Evolutionary conservation across 2,329 filamentous ascomycete genomes (phyloP), one percentile per base, ranked within the genome.

Genomic region (Hypoxylon sp.): DNA sequence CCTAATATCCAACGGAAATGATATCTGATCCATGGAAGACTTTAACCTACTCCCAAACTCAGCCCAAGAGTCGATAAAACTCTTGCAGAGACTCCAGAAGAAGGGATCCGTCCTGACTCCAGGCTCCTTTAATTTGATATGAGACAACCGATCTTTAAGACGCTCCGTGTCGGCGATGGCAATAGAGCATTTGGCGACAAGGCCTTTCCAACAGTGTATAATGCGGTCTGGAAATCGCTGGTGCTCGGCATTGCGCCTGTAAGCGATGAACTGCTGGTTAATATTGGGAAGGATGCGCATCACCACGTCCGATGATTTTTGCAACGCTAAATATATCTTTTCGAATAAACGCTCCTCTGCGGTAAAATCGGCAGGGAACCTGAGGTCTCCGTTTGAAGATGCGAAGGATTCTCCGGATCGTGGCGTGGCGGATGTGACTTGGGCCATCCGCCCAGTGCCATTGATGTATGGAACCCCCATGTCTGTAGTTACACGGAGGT

Each of bases 291-390:
- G 82, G 1, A 89, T 90, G 45, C 88, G 87, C 71, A 92, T 85
- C 28, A 93, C 90, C 52, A 93, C 83, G 52, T 94, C 91, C 19
- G 91, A 90, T 0, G 93, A 92, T 59, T 86, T 87, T 49, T 90
- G 89, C 23, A 97, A 83, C 49, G 91, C 91, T 34, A 93, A 77
- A 80, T 93, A 97, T 21, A 98, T 93, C 67, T 85, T 88, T 69
- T 97, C 94, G 72, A 97, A 97, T 28, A 90, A 86, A 14, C 87
- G 86, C 73, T 97, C 93, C 69, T 97, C 93, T 70, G 93, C 91
- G 2, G 86, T 87, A 53, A 90, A 87, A 55, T 93, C 91, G 9
- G 82, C 85, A 48, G 88, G 84, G 46, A 85, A 85, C 45, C 86
- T 83, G 30, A 83, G 81, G 59, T 83, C 78, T 11, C 78, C 80